Evolutionary conservation across 768 basidiomycete genomes (phyloP).

Genomic region (Boletus rufocinnamomeus): DNA sequence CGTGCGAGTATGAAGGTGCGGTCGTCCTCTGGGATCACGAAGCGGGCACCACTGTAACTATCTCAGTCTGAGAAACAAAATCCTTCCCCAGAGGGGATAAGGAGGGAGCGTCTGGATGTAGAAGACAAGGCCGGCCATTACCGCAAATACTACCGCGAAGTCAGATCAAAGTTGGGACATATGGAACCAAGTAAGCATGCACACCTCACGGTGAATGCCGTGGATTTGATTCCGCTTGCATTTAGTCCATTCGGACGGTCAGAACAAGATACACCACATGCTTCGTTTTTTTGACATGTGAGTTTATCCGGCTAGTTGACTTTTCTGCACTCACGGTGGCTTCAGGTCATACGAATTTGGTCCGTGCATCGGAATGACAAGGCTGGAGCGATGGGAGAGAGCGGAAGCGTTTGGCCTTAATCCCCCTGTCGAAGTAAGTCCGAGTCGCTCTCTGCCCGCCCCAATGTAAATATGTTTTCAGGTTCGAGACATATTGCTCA

Average conservation of each 20-base stretch:
- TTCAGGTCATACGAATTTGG: conserved; percentile 76
- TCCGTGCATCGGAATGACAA: conserved; percentile 75
- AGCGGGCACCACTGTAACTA: neutral
- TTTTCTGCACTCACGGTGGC: conserved; percentile 6
- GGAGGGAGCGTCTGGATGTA: conserved; percentile 38
- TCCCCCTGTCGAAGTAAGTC: conserved; percentile 74
- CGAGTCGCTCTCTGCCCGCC: too few species aligned
- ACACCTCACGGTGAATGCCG: neutral
- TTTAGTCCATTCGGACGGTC: conserved; percentile 63
- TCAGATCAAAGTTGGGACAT: conserved; percentile 55
- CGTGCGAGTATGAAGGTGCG: conserved; percentile 27
- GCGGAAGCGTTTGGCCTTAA: conserved; percentile 76
- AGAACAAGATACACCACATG: conserved; percentile 68
- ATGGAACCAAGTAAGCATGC: conserved; percentile 50
- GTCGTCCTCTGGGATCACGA: conserved; percentile 6
- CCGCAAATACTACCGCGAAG: conserved; percentile 49
- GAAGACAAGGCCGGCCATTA: conserved; percentile 54
- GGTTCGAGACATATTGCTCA: conserved; percentile 78
- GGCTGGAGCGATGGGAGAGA: conserved; percentile 86
- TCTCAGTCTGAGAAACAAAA: conserved; percentile 12
- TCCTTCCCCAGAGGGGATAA: conserved; percentile 10
- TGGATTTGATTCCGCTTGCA: conserved; percentile 2
- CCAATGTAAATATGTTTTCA: conserved; percentile 31
- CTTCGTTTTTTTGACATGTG: conserved; percentile 81
- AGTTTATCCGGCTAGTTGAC: conserved; percentile 17